Conservation (phyloP, 441 rosid species). For the Adansonia grandidieri region DNA sequence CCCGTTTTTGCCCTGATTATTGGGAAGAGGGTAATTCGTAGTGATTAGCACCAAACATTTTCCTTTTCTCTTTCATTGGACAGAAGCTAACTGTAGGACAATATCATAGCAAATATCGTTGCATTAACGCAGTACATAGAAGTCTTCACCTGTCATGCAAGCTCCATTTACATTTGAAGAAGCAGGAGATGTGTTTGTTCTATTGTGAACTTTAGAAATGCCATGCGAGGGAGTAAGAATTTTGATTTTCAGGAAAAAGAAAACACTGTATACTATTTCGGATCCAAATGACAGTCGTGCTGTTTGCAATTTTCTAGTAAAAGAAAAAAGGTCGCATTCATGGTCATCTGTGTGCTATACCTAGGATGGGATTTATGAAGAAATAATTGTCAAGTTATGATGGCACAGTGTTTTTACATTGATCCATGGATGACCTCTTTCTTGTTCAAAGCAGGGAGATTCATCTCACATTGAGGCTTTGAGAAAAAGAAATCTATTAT, state of each 20-base stretch:
- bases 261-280: slow-evolving; percentile 9
- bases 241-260: slow-evolving; percentile 15
- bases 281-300: not conserved
- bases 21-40: slow-evolving; percentile 20
- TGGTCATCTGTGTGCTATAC: not conserved
- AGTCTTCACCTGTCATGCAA: slow-evolving; percentile 16
- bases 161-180: slow-evolving; percentile 14
- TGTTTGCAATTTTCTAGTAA: not conserved
- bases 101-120: not conserved
- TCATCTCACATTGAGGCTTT: not conserved
- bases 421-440: not conserved
- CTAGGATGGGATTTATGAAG: not conserved
- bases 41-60: slow-evolving; percentile 29
- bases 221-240: slow-evolving; percentile 3
- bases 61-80: not conserved
- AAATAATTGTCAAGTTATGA: not conserved
- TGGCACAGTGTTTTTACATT: not conserved
- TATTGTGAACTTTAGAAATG: slow-evolving; percentile 24
- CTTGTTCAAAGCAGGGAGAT: not conserved
- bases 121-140: slow-evolving; percentile 13
- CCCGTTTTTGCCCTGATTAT: slow-evolving; percentile 20
- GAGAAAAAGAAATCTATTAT: no score
- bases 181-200: slow-evolving; percentile 21
- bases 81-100: slow-evolving; percentile 37
- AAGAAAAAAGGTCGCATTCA: no score